These are phyloP conservation scores for Ricinus communis DNA, from an alignment of 345 rosid genomes.

Conservation along the genomic window DNA sequence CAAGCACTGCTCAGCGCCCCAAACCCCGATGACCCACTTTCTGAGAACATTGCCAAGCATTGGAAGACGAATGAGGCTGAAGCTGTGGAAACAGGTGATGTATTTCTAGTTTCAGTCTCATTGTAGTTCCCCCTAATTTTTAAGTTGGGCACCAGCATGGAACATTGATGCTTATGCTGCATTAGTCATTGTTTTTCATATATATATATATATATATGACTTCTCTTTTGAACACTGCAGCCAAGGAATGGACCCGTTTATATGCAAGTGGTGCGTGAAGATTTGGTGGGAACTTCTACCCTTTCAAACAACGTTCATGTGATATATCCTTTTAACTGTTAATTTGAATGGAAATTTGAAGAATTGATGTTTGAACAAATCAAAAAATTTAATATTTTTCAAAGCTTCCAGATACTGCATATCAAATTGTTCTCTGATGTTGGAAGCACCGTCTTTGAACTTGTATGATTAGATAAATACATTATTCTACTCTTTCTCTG, in stretches of 20 bases:
- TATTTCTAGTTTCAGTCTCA: neutral
- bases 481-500: conserved; percentile 9
- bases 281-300: conserved; percentile 17
- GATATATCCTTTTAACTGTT: conserved; percentile 39
- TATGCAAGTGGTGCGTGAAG: conserved; percentile 84
- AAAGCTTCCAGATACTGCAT: conserved; percentile 33
- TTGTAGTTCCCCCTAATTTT: neutral
- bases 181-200: neutral
- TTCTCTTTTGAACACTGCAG: conserved; percentile 42
- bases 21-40: conserved; percentile 96
- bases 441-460: conserved; percentile 32
- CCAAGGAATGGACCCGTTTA: conserved; percentile 96
- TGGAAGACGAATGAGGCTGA: conserved; percentile 96
- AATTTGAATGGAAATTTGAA: conserved; percentile 36
- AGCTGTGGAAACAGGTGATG: conserved; percentile 94
- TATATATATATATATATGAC: neutral
- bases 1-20: conserved; percentile 99
- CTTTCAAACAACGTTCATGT: conserved; percentile 32
- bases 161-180: neutral
- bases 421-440: conserved; percentile 19
- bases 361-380: conserved; percentile 38
- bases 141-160: no score
- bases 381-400: conserved; percentile 27
- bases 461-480: conserved; percentile 30
- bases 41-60: conserved; percentile 98